phyloP scores from a whole-genome alignment of 495 filamentous ascomycete genomes.

The Halenospora varia region DNA sequence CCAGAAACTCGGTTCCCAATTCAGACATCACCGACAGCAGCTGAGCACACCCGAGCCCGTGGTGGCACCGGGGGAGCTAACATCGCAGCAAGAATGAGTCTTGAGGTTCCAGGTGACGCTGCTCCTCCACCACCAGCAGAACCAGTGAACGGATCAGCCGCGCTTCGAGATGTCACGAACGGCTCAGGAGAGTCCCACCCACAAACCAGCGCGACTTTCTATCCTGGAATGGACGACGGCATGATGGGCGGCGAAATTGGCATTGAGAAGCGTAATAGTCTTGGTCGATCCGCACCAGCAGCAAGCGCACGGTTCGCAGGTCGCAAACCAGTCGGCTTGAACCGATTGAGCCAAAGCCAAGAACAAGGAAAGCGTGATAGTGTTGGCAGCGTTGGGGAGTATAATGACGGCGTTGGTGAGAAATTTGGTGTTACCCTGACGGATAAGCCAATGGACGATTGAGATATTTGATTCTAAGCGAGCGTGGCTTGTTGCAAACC shows the following conservation, averaged over 20 bases:
- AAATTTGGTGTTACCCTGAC: conserved; percentile 68
- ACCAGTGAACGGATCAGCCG: conserved; percentile 13
- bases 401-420: conserved; percentile 23
- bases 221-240: conserved; percentile 22
- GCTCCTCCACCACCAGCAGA: conserved; percentile 27
- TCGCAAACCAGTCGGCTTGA: conserved; percentile 25
- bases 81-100: conserved; percentile 39
- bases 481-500: too few relatives aligned
- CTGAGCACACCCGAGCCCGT: conserved; percentile 38
- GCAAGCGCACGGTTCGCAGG: conserved; percentile 24
- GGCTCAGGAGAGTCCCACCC: conserved; percentile 19
- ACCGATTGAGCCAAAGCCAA: conserved; percentile 33
- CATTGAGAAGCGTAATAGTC: conserved; percentile 45
- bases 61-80: conserved; percentile 4
- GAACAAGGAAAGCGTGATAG: conserved; percentile 38
- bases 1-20: conserved; percentile 85
- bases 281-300: conserved; percentile 39
- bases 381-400: conserved; percentile 26
- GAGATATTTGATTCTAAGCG: too few relatives aligned
- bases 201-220: conserved; percentile 19
- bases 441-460: conserved; percentile 85
- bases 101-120: conserved; percentile 56
- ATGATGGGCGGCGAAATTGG: conserved; percentile 31
- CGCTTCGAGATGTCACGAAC: conserved; percentile 32
- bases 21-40: conserved; percentile 57